phyloP scores from a whole-genome alignment of 768 basidiomycete genomes.

The Boletus rubropictus region DNA sequence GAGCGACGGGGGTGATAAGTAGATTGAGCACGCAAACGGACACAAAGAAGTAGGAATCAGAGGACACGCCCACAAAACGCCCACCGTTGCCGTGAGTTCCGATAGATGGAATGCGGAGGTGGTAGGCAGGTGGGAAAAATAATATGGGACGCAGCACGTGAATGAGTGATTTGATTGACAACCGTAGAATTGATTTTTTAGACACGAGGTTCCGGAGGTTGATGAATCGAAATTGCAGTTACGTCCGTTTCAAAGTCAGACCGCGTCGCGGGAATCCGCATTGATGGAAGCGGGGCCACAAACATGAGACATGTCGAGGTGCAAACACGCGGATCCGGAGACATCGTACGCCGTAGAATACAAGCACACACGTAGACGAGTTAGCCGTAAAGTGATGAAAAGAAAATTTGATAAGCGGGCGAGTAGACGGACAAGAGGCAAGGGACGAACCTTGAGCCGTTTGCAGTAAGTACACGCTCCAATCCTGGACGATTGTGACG shows the following conservation, averaged over 20 bases:
- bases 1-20: background rate
- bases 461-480: conserved; percentile 86
- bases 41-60: background rate
- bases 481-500: conserved; percentile 40
- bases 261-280: conserved; percentile 1
- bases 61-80: background rate
- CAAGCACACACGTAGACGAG: background rate
- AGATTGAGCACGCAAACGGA: background rate
- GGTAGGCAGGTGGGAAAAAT: conserved; percentile 1
- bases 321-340: conserved; percentile 17
- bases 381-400: conserved; percentile 12
- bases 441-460: conserved; percentile 66
- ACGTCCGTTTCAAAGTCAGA: conserved; percentile 10
- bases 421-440: background rate
- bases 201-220: conserved; percentile 28
- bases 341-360: conserved; percentile 13
- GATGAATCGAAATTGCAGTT: conserved; percentile 22
- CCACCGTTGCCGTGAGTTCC: conserved; percentile 13
- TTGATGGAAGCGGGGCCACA: conserved; percentile 2
- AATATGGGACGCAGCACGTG: conserved; percentile 1
- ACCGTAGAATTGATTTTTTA: conserved; percentile 4
- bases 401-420: conserved; percentile 19
- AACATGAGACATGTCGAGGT: conserved; percentile 7
- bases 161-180: background rate
- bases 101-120: conserved; percentile 2